Evolutionary conservation across 352 stramenopile genomes (phyloP).

Genomic region (Pythium oligandrum): DNA sequence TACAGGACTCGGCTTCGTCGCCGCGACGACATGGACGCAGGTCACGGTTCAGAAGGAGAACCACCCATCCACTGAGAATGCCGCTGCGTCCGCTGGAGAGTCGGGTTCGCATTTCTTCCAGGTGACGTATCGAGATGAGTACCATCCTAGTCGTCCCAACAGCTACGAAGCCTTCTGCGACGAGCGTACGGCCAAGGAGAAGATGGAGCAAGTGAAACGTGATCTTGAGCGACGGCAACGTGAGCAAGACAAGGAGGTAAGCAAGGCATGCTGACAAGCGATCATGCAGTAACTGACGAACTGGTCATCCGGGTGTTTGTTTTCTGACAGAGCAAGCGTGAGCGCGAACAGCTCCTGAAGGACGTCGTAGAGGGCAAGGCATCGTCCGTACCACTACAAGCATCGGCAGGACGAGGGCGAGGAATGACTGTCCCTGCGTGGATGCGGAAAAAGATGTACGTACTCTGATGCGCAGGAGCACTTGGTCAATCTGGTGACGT

Average conservation of each 20-base stretch:
- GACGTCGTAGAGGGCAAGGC: constrained; percentile 66
- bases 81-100: constrained; percentile 12
- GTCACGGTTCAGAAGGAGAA: constrained; percentile 40
- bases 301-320: not conserved
- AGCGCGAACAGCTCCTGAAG: constrained; percentile 63
- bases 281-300: no score
- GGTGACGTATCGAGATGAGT: constrained; percentile 76
- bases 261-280: not conserved
- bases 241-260: constrained; percentile 65
- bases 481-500: no score
- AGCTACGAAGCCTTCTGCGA: constrained; percentile 88
- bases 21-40: constrained; percentile 87
- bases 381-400: constrained; percentile 40
- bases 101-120: constrained; percentile 54
- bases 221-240: constrained; percentile 73
- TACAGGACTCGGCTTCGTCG: constrained; percentile 84
- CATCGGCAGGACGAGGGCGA: constrained; percentile 64
- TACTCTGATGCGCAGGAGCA: constrained; percentile 1
- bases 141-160: constrained; percentile 83
- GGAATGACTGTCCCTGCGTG: constrained; percentile 90
- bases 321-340: constrained; percentile 43
- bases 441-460: constrained; percentile 90
- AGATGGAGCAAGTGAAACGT: constrained; percentile 78
- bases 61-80: constrained; percentile 16
- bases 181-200: constrained; percentile 63